Percentiles rank a stretch among this genome's conserved stretches.
Evolutionary conservation across 192 early-diverging fungal species (phyloP).

Genomic region (Obelidium mucronatum): DNA sequence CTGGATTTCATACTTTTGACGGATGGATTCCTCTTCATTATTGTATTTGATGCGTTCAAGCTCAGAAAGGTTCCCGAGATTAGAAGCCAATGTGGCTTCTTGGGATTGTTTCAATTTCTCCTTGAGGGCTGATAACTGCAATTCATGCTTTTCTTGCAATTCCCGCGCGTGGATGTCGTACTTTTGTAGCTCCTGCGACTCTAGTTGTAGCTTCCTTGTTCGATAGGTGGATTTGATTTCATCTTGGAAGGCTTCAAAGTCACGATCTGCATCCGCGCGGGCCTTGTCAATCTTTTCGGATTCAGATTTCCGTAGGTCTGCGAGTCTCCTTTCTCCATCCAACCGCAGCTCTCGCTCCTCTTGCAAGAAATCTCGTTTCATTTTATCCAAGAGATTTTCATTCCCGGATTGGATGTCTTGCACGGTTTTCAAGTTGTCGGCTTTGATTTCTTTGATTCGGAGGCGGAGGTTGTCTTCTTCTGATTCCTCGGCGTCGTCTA

Average conservation of each 20-base stretch:
- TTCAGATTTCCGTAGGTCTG: not conserved
- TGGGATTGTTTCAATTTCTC: conserved; percentile 21
- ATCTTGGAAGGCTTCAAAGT: not conserved
- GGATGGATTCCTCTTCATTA: conserved; percentile 21
- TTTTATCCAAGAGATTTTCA: not conserved
- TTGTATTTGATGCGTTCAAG: conserved; percentile 29
- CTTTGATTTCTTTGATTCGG: not conserved
- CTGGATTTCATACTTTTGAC: not conserved
- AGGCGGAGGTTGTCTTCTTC: not conserved
- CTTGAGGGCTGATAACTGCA: not conserved
- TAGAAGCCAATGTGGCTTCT: conserved; percentile 14
- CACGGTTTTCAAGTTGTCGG: not conserved
- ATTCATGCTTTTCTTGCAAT: conserved; percentile 7
- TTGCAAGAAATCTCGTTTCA: not conserved
- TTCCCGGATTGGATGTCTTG: not conserved
- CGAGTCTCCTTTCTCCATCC: not conserved
- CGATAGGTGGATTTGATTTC: conserved; percentile 10
- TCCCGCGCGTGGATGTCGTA: not conserved
- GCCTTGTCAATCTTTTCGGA: not conserved
- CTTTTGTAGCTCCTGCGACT: not conserved
- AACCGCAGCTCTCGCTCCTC: not conserved
- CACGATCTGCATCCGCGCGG: not conserved
- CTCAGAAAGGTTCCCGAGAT: conserved; percentile 16
- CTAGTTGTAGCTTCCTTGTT: not conserved
- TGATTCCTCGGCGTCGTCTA: conserved; percentile 6